phyloP scores from a whole-genome alignment of 139 green algal genomes.

The Tetradesmus lagerheimii region DNA sequence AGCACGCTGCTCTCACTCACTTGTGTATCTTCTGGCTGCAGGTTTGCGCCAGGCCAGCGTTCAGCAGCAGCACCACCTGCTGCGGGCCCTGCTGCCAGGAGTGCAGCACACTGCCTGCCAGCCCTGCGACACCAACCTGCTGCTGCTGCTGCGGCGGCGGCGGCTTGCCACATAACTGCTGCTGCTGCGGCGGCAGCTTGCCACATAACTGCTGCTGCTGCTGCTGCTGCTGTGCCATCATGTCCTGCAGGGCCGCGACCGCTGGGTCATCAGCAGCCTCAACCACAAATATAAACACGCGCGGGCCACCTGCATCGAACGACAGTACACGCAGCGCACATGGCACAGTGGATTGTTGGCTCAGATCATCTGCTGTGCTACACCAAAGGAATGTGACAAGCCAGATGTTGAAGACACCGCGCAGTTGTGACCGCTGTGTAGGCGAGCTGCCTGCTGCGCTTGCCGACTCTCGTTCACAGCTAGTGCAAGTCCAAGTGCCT shows the following conservation, averaged over 20 bases:
- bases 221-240: slow-evolving; percentile 8
- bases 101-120: background rate
- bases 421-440: no score
- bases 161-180: background rate
- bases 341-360: background rate
- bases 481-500: background rate
- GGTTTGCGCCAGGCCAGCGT: slow-evolving; percentile 55
- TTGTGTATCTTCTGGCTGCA: slow-evolving; percentile 90
- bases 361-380: no score
- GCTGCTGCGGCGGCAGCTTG: slow-evolving; percentile 3
- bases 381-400: no score
- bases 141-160: slow-evolving; percentile 25
- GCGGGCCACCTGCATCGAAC: slow-evolving; percentile 54
- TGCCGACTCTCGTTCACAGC: no score
- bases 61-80: slow-evolving; percentile 52
- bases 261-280: slow-evolving; percentile 69
- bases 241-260: slow-evolving; percentile 27
- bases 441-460: no score
- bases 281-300: slow-evolving; percentile 80
- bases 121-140: background rate
- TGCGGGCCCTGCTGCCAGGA: background rate
- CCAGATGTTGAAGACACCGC: no score
- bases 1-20: no score
- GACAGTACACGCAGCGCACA: background rate
- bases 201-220: background rate